Base-by-base conservation (phyloP, 2,329 filamentous ascomycete genomes). In the Alternaria dauci region DNA sequence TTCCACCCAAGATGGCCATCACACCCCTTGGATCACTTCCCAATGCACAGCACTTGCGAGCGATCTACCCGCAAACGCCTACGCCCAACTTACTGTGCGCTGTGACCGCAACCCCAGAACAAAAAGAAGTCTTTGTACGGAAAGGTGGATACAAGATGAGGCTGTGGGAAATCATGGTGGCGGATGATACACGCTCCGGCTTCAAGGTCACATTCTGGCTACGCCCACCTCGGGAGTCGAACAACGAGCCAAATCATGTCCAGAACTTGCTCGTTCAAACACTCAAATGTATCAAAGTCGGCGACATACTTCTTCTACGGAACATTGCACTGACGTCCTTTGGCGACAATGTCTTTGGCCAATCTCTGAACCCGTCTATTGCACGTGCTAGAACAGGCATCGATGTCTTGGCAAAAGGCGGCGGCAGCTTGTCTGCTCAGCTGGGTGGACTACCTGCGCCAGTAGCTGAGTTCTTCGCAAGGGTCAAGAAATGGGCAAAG, bases 151-250 rank as follows among this genome's bases (percentile, higher is more conserved):
- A 81, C 71, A 82, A 80, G 54, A 80, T 79, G 61, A 78, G 82
- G 43, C 59, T 78, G 2, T 71, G 70, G 58, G 75, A 78, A 38
- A 62, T 77, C 42, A 61, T 46, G 8, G 88, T 97, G 1, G 94
- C 91, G 5, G 94, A 98, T 76, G 91, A 97, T 52, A 96, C 93
- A 0, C 87, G 85, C 65, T 87, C 91, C 0, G 91, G 90, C 2
- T 96, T 97, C 78, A 87, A 85, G 28, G 83, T 97, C 56, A 94
- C 91, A 3, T 93, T 96, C 75, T 98, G 94, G 94, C 81, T 96
- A 2, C 79, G 84, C 5, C 77, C 81, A 12, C 43, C 54, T 30
- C 48, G 53, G 25, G 52, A 65, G 26, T 61, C 59, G 11, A 53
- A 65, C 30, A 57, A 58, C n/a, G 59, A 70, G 41, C 59, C 62